A percentile compares a stretch with the other conserved stretches of the same genome.
Conservation (phyloP, 164 flowering plant species). For the Berberis thunbergii region DNA sequence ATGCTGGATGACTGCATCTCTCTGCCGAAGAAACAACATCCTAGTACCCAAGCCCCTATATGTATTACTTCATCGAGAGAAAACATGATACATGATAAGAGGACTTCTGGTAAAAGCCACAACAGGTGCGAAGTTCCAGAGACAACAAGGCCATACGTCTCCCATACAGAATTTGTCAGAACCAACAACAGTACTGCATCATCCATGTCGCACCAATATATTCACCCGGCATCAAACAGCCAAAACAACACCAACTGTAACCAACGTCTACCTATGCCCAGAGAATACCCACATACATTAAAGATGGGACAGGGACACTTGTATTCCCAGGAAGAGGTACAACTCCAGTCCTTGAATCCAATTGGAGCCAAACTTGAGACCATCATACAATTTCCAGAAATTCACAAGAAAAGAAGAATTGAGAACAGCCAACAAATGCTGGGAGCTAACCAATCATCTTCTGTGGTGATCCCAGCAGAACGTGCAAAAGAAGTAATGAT, state of each 20-base stretch:
- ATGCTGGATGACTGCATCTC: conserved; percentile 10
- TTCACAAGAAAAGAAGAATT: conserved; percentile 46
- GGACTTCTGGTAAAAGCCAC: too few relatives aligned
- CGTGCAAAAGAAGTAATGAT: too few relatives aligned
- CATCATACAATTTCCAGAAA: conserved; percentile 27
- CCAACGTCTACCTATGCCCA: too few relatives aligned
- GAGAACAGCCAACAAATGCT: conserved; percentile 21
- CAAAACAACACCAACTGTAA: too few relatives aligned
- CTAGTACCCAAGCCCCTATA: conserved; percentile 1
- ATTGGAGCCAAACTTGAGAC: conserved; percentile 18
- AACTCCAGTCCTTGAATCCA: conserved; percentile 13
- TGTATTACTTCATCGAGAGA: conserved; percentile 3
- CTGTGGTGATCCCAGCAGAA: neutral
- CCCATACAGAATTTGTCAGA: too few relatives aligned
- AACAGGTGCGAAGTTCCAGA: too few relatives aligned
- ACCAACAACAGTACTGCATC: neutral
- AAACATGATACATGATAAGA: neutral
- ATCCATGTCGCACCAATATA: neutral
- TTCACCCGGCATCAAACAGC: too few relatives aligned
- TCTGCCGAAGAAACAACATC: conserved; percentile 6
- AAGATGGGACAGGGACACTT: conserved; percentile 19
- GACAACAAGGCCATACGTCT: too few relatives aligned
- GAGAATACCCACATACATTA: neutral
- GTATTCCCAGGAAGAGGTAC: conserved; percentile 9
- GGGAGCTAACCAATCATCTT: conserved; percentile 14